These are phyloP conservation scores for Bauhinia variegata DNA, from an alignment of 306 rosid genomes.

Conservation along the genomic window DNA sequence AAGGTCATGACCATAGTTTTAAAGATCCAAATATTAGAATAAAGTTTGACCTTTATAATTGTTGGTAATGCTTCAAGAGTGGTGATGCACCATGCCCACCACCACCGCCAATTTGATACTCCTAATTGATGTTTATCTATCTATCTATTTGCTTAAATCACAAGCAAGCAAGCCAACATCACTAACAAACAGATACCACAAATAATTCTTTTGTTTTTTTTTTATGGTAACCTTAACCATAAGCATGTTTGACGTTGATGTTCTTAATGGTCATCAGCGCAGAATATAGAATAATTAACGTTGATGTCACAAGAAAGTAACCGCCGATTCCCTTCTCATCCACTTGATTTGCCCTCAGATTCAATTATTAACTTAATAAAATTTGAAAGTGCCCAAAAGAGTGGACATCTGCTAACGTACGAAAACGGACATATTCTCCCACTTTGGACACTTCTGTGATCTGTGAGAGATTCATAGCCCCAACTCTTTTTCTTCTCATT, in stretches of 20 bases:
- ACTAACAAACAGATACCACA: slow-evolving; percentile 2
- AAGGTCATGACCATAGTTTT: too few relatives aligned
- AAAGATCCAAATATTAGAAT: slow-evolving; percentile 23
- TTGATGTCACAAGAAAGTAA: slow-evolving; percentile 38
- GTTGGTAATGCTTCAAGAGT: slow-evolving; percentile 23
- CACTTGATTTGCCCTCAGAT: slow-evolving; percentile 31
- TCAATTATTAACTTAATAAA: slow-evolving; percentile 31
- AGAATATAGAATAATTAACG: slow-evolving; percentile 28
- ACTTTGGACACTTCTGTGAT: slow-evolving; percentile 43
- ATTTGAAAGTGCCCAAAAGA: slow-evolving; percentile 3
- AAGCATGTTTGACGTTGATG: slow-evolving; percentile 41
- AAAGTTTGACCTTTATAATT: slow-evolving; percentile 18
- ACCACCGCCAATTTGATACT: slow-evolving; percentile 36
- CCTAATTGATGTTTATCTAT: slow-evolving; percentile 24
- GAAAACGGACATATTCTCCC: slow-evolving; percentile 45
- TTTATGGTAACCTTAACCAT: slow-evolving; percentile 38
- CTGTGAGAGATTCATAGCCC: slow-evolving; percentile 11
- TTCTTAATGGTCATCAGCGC: background rate
- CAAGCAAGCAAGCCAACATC: slow-evolving; percentile 36
- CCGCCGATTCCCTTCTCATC: slow-evolving; percentile 36
- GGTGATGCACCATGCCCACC: slow-evolving; percentile 11
- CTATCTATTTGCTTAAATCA: slow-evolving; percentile 34
- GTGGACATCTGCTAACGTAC: slow-evolving; percentile 42
- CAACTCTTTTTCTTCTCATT: background rate
- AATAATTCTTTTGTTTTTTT: background rate